A percentile compares a stretch with the other conserved stretches of the same genome.
These are phyloP conservation scores for Peronospora belbahrii DNA, from an alignment of 352 stramenopile species.

Conservation along the genomic window DNA sequence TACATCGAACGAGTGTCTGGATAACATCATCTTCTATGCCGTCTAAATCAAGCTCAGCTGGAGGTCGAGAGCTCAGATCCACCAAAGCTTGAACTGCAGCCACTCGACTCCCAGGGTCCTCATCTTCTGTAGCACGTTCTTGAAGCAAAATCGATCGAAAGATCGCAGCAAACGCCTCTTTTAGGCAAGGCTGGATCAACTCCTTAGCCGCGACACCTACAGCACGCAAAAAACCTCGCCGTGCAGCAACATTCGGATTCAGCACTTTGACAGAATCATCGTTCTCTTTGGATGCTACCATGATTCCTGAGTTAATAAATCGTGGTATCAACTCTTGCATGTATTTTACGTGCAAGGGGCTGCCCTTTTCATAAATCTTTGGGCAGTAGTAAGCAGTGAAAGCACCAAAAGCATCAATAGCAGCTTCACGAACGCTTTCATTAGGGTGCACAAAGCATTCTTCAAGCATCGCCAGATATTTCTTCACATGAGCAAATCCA, in stretches of 20 bases:
- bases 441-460: constrained; percentile 93
- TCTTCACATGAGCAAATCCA: constrained; percentile 63
- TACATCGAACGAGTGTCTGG: constrained; percentile 72
- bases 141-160: constrained; percentile 39
- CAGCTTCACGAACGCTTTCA: constrained; percentile 86
- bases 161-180: constrained; percentile 29
- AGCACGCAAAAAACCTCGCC: constrained; percentile 42
- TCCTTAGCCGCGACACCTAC: constrained; percentile 49
- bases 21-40: constrained; percentile 60
- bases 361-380: constrained; percentile 49
- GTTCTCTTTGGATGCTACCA: constrained; percentile 22
- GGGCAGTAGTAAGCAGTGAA: constrained; percentile 88
- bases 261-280: constrained; percentile 25
- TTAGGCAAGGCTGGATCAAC: constrained; percentile 49
- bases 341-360: constrained; percentile 35
- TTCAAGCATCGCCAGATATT: constrained; percentile 67
- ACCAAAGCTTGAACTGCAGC: constrained; percentile 90
- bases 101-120: constrained; percentile 92
- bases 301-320: constrained; percentile 47
- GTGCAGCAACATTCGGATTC: constrained; percentile 56
- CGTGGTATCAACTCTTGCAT: constrained; percentile 45
- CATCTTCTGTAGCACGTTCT: constrained; percentile 54
- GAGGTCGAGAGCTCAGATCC: constrained; percentile 65
- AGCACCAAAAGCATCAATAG: constrained; percentile 77
- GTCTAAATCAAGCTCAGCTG: constrained; percentile 37